These are phyloP conservation scores for Articulospora tetracladia DNA, from an alignment of 495 filamentous ascomycete genomes.

Conservation along the genomic window DNA sequence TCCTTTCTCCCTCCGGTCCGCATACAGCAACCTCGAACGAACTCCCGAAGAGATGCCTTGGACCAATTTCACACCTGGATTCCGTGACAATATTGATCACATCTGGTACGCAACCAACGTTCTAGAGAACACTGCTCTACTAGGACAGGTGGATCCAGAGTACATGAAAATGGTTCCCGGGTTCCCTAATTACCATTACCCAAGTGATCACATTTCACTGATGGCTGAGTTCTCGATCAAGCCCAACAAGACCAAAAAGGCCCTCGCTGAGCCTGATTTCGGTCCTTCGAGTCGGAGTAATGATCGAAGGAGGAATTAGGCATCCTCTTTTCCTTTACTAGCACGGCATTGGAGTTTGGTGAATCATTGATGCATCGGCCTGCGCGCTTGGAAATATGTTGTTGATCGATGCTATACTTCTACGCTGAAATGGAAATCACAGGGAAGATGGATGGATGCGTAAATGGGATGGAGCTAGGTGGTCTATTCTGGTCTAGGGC, in stretches of 20 bases:
- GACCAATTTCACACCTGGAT: slow-evolving; percentile 93
- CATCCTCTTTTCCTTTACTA: background rate
- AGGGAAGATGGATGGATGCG: background rate
- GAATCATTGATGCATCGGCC: background rate
- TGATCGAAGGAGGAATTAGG: slow-evolving; percentile 16
- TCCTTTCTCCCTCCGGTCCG: slow-evolving; percentile 88
- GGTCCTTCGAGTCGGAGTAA: slow-evolving; percentile 19
- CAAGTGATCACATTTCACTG: slow-evolving; percentile 92
- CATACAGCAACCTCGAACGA: slow-evolving; percentile 64
- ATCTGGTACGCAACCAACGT: slow-evolving; percentile 95
- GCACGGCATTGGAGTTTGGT: background rate
- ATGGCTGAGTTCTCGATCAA: slow-evolving; percentile 91
- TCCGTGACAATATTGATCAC: slow-evolving; percentile 90
- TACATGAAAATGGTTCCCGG: slow-evolving; percentile 89
- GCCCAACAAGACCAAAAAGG: slow-evolving; percentile 61
- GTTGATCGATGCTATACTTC: background rate
- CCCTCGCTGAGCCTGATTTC: slow-evolving; percentile 24
- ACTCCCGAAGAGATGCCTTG: slow-evolving; percentile 78
- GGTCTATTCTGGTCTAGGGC: background rate
- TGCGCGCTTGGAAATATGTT: background rate
- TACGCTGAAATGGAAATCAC: background rate
- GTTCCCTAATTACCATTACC: slow-evolving; percentile 96
- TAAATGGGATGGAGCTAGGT: background rate
- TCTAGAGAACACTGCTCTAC: slow-evolving; percentile 78
- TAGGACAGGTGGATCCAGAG: slow-evolving; percentile 86